Percentiles rank a stretch among this genome's conserved stretches.
These are phyloP conservation scores for Thelonectria olida DNA, from an alignment of 2,329 filamentous ascomycete species.

Conservation along the genomic window DNA sequence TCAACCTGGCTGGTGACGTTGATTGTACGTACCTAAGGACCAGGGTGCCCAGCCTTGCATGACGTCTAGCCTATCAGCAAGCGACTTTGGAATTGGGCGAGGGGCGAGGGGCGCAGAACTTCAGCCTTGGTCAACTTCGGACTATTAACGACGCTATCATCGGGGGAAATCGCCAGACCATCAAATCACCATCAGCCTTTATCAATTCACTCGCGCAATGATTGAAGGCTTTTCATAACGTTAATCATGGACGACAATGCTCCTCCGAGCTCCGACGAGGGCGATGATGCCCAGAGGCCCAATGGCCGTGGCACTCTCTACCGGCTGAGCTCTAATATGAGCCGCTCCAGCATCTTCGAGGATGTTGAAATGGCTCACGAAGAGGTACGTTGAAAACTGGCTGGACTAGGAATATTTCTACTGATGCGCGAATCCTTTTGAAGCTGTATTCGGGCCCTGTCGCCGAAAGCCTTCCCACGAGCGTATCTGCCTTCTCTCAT, in stretches of 20 bases:
- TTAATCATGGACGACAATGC: conserved; percentile 42
- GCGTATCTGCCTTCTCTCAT: conserved; percentile 90
- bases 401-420: neutral
- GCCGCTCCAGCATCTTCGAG: conserved; percentile 83
- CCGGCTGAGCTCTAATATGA: conserved; percentile 74
- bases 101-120: conserved; percentile 24
- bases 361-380: conserved; percentile 99
- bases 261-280: conserved; percentile 29
- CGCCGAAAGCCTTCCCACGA: conserved; percentile 95
- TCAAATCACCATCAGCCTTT: neutral
- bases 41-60: conserved; percentile 17
- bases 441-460: conserved; percentile 91
- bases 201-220: conserved; percentile 27
- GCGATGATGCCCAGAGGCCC: conserved; percentile 27
- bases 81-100: conserved; percentile 8
- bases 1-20: too few relatives aligned
- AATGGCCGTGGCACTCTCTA: conserved; percentile 58
- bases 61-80: conserved; percentile 2
- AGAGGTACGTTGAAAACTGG: conserved; percentile 66
- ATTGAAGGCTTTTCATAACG: conserved; percentile 18
- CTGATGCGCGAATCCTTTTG: conserved; percentile 25
- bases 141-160: conserved; percentile 36
- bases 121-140: conserved; percentile 34
- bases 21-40: neutral
- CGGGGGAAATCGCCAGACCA: neutral